These are phyloP conservation scores for Lachnellula hyalina DNA, from an alignment of 2,329 filamentous ascomycete species.

Conservation along the genomic window DNA sequence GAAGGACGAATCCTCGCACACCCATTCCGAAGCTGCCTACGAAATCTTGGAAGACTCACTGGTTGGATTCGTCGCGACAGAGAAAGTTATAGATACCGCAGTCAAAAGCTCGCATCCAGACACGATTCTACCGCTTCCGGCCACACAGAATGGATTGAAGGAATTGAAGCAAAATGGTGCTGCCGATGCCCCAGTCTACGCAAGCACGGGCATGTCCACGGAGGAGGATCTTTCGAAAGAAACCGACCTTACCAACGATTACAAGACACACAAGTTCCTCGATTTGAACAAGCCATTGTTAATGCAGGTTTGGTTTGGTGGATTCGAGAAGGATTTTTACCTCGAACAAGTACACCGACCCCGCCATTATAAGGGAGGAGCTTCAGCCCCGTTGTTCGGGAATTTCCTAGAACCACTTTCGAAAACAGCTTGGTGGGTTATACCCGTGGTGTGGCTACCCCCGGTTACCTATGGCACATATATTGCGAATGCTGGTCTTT, in stretches of 20 bases:
- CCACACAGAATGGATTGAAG: slow-evolving; percentile 41
- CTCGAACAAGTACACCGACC: slow-evolving; percentile 93
- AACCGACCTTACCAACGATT: slow-evolving; percentile 72
- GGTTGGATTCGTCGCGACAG: slow-evolving; percentile 70
- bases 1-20: slow-evolving; percentile 75
- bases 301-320: slow-evolving; percentile 80
- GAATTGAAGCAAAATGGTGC: slow-evolving; percentile 38
- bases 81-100: slow-evolving; percentile 35
- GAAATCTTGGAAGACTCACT: slow-evolving; percentile 86
- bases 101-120: slow-evolving; percentile 33
- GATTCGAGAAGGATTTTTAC: slow-evolving; percentile 94
- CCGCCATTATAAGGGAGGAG: slow-evolving; percentile 89
- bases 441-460: slow-evolving; percentile 84
- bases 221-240: slow-evolving; percentile 83
- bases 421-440: slow-evolving; percentile 89
- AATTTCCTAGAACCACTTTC: slow-evolving; percentile 98
- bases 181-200: slow-evolving; percentile 41
- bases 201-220: slow-evolving; percentile 76
- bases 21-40: slow-evolving; percentile 89
- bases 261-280: slow-evolving; percentile 87
- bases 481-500: slow-evolving; percentile 57
- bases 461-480: slow-evolving; percentile 67
- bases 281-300: slow-evolving; percentile 82
- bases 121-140: slow-evolving; percentile 48
- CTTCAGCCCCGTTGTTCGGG: slow-evolving; percentile 88